Evolutionary conservation across 306 rosid genomes (phyloP).

Genomic region (Cicer bijugum): DNA sequence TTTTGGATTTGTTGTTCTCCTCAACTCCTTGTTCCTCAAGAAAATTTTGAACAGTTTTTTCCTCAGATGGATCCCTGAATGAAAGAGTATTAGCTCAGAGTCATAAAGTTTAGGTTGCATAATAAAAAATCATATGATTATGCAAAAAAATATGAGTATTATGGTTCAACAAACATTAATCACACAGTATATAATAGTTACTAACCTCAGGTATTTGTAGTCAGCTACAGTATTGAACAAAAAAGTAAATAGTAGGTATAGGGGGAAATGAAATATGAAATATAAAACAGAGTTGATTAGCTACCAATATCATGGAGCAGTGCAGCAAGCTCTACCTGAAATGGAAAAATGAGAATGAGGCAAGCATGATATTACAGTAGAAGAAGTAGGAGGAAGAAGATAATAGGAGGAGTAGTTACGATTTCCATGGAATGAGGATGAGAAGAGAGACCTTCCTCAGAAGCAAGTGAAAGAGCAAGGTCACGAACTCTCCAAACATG

Average conservation of each 20-base stretch:
- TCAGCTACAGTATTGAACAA: slow-evolving; percentile 62
- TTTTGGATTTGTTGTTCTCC: slow-evolving; percentile 57
- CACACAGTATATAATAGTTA: background rate
- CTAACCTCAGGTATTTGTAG: slow-evolving; percentile 84
- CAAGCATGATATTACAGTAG: background rate
- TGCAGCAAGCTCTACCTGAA: slow-evolving; percentile 90
- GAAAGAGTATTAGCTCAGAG: slow-evolving; percentile 28
- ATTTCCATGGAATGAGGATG: slow-evolving; percentile 68
- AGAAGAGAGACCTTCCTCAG: slow-evolving; percentile 75
- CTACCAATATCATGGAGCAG: slow-evolving; percentile 92
- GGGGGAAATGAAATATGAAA: background rate
- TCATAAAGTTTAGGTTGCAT: background rate
- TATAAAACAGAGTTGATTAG: slow-evolving; percentile 39
- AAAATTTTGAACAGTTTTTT: slow-evolving; percentile 68
- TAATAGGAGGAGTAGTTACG: slow-evolving; percentile 45
- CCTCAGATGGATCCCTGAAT: slow-evolving; percentile 76
- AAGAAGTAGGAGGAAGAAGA: background rate
- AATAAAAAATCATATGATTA: background rate
- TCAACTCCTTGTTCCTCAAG: slow-evolving; percentile 73
- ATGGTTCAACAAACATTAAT: background rate
- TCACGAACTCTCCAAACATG: slow-evolving; percentile 91
- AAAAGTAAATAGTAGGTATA: background rate
- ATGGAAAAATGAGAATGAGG: slow-evolving; percentile 9
- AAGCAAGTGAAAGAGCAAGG: slow-evolving; percentile 82
- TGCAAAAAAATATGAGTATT: background rate